Base-by-base conservation (phyloP, 2,329 filamentous ascomycete genomes). In the Neofusicoccum umdonicola region DNA sequence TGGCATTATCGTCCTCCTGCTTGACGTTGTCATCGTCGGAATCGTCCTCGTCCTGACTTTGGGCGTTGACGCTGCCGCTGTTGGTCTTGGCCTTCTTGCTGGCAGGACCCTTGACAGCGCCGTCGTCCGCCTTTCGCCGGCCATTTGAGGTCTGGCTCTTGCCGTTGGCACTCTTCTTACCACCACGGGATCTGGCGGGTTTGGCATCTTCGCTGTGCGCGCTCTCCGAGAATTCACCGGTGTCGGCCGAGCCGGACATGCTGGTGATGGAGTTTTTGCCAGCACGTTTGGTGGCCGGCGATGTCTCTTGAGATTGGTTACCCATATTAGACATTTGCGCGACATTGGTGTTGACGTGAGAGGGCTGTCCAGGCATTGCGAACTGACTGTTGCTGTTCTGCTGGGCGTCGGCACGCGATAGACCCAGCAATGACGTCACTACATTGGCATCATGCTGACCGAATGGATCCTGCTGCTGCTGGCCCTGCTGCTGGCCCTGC, bases 361-460 rank as follows among this genome's bases (percentile, higher is more conserved):
- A 71, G 4, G 73, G 74, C 63, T 76, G 76, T 42, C 72, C 72
- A 6, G 78, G 73, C 72, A 80, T 77, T 34, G 87, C 66, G 75
- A 84, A 79, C 79, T 86, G 83, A 63, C 76, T 78, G 74, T 83
- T 79, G 68, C 89, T 84, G 51, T 65, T 65, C 39, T 65, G 63
- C 44, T 60, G 54, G 11, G 63, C 63, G 19, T 65, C 63, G 47
- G 63, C 63, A 44, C 63, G 54, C 34, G 54, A 60, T n/a, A 65
- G 56, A 51, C 63, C 63, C 22, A 65, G 45, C 34, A 65, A 51
- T 52, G 63, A 65, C 22, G 63, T 65, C 44, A 65, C 63, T 5
- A 65, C 63, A 71, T 94, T 96, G 62, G 88, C 88, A 73, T 97
- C 94, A 78, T 96, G 92, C 47, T 93, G 91, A 65, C 93, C 90